A percentile compares a stretch with the other conserved stretches of the same genome.
These are phyloP conservation scores for Schizosaccharomyces osmophilus DNA, from an alignment of 805 yeast genomes.

Conservation along the genomic window DNA sequence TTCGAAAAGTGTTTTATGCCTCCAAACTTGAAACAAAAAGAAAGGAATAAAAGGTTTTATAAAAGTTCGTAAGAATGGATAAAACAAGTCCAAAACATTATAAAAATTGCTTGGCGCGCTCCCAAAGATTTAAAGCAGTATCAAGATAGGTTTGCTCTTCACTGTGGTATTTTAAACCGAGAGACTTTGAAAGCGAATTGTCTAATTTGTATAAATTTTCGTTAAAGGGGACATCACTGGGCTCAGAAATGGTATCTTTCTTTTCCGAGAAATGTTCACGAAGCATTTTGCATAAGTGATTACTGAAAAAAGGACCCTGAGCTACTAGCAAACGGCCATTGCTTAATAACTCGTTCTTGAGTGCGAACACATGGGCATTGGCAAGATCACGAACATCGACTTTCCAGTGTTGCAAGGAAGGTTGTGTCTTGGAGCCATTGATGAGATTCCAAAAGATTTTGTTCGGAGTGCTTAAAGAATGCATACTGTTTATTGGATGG, in stretches of 20 bases:
- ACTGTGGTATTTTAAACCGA: slow-evolving; percentile 9
- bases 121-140: not conserved
- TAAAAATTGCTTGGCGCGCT: not conserved
- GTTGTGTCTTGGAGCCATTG: slow-evolving; percentile 6
- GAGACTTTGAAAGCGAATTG: slow-evolving; percentile 7
- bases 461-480: slow-evolving; percentile 14
- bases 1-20: too few species aligned
- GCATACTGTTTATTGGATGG: slow-evolving; percentile 9
- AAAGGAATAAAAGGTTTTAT: too few species aligned
- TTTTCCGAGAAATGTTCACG: slow-evolving; percentile 8
- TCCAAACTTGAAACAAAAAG: too few species aligned
- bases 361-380: slow-evolving; percentile 27
- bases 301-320: slow-evolving; percentile 8
- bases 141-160: slow-evolving; percentile 9
- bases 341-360: slow-evolving; percentile 12
- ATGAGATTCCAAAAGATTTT: slow-evolving; percentile 13
- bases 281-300: slow-evolving; percentile 5
- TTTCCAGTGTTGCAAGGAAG: slow-evolving; percentile 10
- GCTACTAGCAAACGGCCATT: slow-evolving; percentile 12
- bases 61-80: too few species aligned
- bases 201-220: slow-evolving; percentile 4
- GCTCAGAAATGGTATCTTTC: slow-evolving; percentile 5
- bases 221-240: not conserved
- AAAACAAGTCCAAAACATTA: too few species aligned
- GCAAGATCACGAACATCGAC: slow-evolving; percentile 45